phyloP scores from a whole-genome alignment of 805 yeast species.

The Wickerhamomyces ciferrii region DNA sequence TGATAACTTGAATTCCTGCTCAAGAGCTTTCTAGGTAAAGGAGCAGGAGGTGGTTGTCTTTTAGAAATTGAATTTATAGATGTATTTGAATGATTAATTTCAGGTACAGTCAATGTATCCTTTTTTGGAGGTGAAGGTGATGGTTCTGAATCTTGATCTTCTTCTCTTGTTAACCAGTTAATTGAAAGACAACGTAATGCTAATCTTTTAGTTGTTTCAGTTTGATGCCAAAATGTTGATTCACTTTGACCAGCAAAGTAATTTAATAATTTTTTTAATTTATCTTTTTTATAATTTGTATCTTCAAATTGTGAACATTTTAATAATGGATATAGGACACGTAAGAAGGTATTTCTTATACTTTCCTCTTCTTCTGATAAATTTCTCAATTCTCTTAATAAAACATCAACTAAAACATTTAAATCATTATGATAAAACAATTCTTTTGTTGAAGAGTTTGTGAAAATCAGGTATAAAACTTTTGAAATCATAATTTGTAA shows the following conservation, averaged over 20 bases:
- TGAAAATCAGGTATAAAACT: conserved; percentile 67
- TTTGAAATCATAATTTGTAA: conserved; percentile 77
- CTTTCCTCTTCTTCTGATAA: conserved; percentile 54
- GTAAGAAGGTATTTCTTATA: conserved; percentile 62
- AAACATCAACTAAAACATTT: conserved; percentile 76
- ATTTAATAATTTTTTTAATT: conserved; percentile 43
- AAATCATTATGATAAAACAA: conserved; percentile 79
- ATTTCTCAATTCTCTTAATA: conserved; percentile 73
- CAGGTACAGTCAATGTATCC: conserved; percentile 7
- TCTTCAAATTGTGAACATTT: conserved; percentile 55
- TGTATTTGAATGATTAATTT: conserved; percentile 25
- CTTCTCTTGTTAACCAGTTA: conserved; percentile 24
- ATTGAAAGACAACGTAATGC: conserved; percentile 26
- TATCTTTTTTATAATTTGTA: conserved; percentile 53
- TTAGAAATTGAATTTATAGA: conserved; percentile 29
- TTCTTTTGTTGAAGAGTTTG: conserved; percentile 52
- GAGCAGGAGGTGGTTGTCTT: conserved; percentile 30
- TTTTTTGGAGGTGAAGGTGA: conserved; percentile 4
- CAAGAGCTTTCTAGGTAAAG: conserved; percentile 26
- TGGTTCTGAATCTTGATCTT: background rate
- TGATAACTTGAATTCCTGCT: too few species aligned
- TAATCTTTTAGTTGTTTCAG: conserved; percentile 34
- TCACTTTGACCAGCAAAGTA: conserved; percentile 33
- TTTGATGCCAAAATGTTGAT: conserved; percentile 28
- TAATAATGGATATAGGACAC: conserved; percentile 70